phyloP scores from a whole-genome alignment of 164 flowering plant species.

The Nymphaea thermarum region DNA sequence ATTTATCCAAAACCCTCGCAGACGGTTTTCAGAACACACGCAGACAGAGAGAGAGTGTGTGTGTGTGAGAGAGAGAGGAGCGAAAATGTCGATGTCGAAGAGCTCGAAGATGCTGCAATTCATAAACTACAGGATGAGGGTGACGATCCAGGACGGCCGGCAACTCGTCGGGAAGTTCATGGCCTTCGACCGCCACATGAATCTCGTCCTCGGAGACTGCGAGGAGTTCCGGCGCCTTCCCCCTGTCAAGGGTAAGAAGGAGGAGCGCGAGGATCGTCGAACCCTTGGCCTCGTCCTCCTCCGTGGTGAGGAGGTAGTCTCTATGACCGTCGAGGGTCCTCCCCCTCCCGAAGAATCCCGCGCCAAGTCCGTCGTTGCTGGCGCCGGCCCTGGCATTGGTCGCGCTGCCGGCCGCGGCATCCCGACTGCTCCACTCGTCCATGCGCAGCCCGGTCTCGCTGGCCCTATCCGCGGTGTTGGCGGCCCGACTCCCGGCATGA shows the following conservation, averaged over 20 bases:
- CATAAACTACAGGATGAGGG: constrained; percentile 96
- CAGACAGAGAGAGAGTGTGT: constrained; percentile 1
- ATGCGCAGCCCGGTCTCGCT: constrained; percentile 89
- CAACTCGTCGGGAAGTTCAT: constrained; percentile 93
- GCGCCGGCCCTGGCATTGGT: constrained; percentile 78
- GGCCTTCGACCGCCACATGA: constrained; percentile 99
- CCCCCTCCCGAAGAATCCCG: constrained; percentile 96
- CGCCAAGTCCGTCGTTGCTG: constrained; percentile 58
- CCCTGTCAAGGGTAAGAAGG: constrained; percentile 58
- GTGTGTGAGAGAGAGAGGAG: background rate
- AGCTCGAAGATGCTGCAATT: constrained; percentile 95
- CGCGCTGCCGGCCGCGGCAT: constrained; percentile 88
- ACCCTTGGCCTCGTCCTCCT: constrained; percentile 91
- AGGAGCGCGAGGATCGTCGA: constrained; percentile 80
- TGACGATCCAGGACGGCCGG: constrained; percentile 94
- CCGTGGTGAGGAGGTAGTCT: constrained; percentile 94
- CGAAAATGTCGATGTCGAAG: constrained; percentile 94
- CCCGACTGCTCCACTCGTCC: constrained; percentile 59
- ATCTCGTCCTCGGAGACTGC: constrained; percentile 92
- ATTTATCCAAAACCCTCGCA: no score
- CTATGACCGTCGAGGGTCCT: constrained; percentile 98
- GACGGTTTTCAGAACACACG: background rate
- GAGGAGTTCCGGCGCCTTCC: constrained; percentile 97
- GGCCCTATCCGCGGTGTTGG: constrained; percentile 93
- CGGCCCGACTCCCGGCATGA: constrained; percentile 95